Percentiles rank a stretch among this genome's conserved stretches.
phyloP scores from a whole-genome alignment of 768 basidiomycete species.

The Panellus pusillus region DNA sequence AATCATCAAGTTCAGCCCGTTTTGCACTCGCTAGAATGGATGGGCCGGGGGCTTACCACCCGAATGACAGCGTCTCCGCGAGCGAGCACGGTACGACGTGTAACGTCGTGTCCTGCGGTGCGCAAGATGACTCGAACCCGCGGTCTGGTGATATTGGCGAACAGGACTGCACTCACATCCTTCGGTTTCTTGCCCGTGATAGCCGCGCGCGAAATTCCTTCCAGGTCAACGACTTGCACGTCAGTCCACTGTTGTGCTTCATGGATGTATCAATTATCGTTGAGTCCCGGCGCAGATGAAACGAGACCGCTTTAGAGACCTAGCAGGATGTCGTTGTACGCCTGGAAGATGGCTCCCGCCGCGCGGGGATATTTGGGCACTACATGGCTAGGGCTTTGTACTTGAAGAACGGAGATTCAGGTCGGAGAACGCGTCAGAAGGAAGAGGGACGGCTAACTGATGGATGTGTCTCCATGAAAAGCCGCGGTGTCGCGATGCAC shows the following conservation, averaged over 20 bases:
- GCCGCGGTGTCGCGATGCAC: too few relatives aligned
- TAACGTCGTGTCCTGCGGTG: constrained; percentile 41
- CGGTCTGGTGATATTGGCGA: background rate
- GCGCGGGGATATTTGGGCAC: constrained; percentile 61
- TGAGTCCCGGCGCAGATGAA: background rate
- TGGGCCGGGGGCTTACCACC: too few relatives aligned
- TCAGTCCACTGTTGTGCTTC: constrained; percentile 74
- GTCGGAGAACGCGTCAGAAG: constrained; percentile 1
- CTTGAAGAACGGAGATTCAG: constrained; percentile 28
- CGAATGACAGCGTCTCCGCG: constrained; percentile 62
- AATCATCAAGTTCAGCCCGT: too few relatives aligned
- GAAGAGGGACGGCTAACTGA: constrained; percentile 17
- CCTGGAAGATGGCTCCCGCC: constrained; percentile 66
- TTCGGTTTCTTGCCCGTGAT: constrained; percentile 59
- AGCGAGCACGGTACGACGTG: constrained; percentile 69
- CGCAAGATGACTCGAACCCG: background rate
- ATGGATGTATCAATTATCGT: background rate
- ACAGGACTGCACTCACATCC: constrained; percentile 37
- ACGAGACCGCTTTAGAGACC: constrained; percentile 37
- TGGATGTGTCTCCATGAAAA: constrained; percentile 26
- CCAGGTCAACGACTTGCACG: constrained; percentile 62
- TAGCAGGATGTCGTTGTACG: constrained; percentile 71
- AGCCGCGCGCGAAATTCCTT: constrained; percentile 51
- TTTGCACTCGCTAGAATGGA: too few relatives aligned
- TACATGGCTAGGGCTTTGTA: constrained; percentile 47